Conservation (phyloP, 2,329 filamentous ascomycete genomes). For the Gremmenia infestans region DNA sequence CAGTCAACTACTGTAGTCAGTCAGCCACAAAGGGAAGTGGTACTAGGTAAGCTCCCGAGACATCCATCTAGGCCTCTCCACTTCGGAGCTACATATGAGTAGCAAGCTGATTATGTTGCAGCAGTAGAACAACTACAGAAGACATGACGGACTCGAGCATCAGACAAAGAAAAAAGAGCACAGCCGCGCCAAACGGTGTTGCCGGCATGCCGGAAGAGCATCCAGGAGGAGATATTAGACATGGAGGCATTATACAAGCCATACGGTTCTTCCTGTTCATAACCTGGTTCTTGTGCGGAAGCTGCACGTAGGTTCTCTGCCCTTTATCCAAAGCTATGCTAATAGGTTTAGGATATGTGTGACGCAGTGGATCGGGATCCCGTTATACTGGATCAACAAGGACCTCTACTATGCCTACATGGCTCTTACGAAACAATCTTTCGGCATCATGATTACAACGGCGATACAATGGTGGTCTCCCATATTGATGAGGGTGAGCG, state of each 20-base stretch:
- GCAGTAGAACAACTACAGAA: not conserved
- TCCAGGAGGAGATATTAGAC: constrained; percentile 31
- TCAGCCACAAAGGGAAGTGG: not conserved
- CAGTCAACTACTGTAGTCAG: constrained; percentile 10
- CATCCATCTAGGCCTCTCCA: not conserved
- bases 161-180: constrained; percentile 22
- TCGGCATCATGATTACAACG: constrained; percentile 71
- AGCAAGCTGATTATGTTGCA: not conserved
- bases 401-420: constrained; percentile 83
- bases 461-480: constrained; percentile 88
- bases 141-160: constrained; percentile 23
- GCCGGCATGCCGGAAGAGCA: constrained; percentile 20
- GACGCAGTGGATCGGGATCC: constrained; percentile 71
- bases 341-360: constrained; percentile 51
- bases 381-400: constrained; percentile 70
- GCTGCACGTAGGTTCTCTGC: constrained; percentile 25
- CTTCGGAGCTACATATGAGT: not conserved
- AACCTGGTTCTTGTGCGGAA: constrained; percentile 26
- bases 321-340: constrained; percentile 7
- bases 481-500: constrained; percentile 75
- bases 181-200: not conserved
- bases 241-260: constrained; percentile 25
- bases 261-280: constrained; percentile 25
- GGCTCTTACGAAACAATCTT: constrained; percentile 79
- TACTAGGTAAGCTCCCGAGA: not conserved